Base-by-base conservation (phyloP, 495 filamentous ascomycete species). In the Hyaloscypha finlandica region DNA sequence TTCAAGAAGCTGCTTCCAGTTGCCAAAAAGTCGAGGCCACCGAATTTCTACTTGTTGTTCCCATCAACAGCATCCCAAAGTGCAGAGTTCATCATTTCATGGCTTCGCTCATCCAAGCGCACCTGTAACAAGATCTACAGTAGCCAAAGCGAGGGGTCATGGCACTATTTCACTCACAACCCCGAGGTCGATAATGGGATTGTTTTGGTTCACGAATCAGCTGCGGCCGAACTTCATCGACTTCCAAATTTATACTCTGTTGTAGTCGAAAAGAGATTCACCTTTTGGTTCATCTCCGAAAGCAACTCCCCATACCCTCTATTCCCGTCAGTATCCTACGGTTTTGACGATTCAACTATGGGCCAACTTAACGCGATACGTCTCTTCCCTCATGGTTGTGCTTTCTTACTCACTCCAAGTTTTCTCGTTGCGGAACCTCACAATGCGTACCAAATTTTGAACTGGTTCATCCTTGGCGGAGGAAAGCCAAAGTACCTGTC, bases 381-480 rank as follows among this genome's bases (percentile, higher is more conserved):
- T 2, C 71, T 92, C 4, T 89, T 92, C 59, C 84, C 85, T 8
- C 72, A 77, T 31, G 87, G 89, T 6, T 75, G 77, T 6, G 85
- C 80, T 1, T 82, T 89, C 29, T 74, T 92, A 0, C 70, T 93
- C 6, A 89, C 89, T 0, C 87, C 90, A 42, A 89, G 88, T 63
- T 82, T 89, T 53, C 75, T 86, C 48, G 68, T 86, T 63, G 77
- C 77, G 0, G 81, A 88, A 29, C 82, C 85, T 1, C 71, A 78
- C 3, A 80, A 76, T 51, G 77, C 86, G 4, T 72, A 78, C 12
- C 74, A 82, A 5, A 78, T 90, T n/a, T 67, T 92, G 5, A 72
- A 76, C 1, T 91, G 87, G 87, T 90, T 90, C 60, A 19, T 65
- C 51, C 55, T 65, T 42, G 61, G 59, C 2, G 42, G 42, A 48